Evolutionary conservation across 1,284 basidiomycete genomes (phyloP).

Genomic region (Agaricales sp.): DNA sequence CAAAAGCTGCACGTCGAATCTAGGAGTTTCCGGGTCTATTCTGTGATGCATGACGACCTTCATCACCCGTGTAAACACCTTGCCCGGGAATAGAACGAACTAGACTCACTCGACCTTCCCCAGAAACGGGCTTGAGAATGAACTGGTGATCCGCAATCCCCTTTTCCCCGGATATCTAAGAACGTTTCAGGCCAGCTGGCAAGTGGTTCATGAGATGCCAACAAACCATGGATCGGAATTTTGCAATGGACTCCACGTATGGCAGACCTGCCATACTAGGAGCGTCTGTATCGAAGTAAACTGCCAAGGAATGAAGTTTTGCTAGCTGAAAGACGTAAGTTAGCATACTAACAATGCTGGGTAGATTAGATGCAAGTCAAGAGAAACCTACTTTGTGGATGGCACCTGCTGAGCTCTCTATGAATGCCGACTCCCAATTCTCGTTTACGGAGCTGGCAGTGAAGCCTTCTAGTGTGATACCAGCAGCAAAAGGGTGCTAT

Average conservation of each 20-base stretch:
- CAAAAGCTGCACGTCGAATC: slow-evolving; percentile 82
- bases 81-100: neutral
- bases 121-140: slow-evolving; percentile 92
- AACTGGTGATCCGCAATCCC: slow-evolving; percentile 75
- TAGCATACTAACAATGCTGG: slow-evolving; percentile 10
- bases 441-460: slow-evolving; percentile 91
- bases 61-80: slow-evolving; percentile 5
- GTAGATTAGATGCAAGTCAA: slow-evolving; percentile 2
- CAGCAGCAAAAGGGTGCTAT: slow-evolving; percentile 91
- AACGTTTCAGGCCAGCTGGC: slow-evolving; percentile 6
- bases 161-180: slow-evolving; percentile 56
- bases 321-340: slow-evolving; percentile 48
- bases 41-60: slow-evolving; percentile 81
- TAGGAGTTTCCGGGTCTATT: slow-evolving; percentile 64
- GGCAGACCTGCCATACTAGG: slow-evolving; percentile 69
- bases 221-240: slow-evolving; percentile 70
- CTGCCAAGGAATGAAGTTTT: slow-evolving; percentile 77
- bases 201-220: neutral
- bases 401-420: slow-evolving; percentile 81
- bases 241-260: slow-evolving; percentile 60
- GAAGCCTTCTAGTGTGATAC: slow-evolving; percentile 88
- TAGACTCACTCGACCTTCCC: slow-evolving; percentile 75
- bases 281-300: slow-evolving; percentile 97
- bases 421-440: slow-evolving; percentile 90
- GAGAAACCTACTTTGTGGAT: slow-evolving; percentile 72